These are phyloP conservation scores for Chenopodium quinoa DNA, from an alignment of 148 eudicot species.

Conservation along the genomic window DNA sequence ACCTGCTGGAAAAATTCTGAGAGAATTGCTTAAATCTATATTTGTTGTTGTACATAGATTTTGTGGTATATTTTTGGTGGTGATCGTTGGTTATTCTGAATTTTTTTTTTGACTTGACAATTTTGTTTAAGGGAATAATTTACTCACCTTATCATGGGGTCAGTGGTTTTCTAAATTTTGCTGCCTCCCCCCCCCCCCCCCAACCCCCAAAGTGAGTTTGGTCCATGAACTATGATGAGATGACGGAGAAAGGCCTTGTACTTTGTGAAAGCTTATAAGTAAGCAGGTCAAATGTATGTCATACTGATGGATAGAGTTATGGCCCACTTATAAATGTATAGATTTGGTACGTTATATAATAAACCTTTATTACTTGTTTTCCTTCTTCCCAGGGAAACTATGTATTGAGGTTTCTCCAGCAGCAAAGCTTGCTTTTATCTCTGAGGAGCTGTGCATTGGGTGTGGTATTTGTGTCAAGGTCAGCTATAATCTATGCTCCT, in stretches of 20 bases:
- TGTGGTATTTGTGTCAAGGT: constrained; percentile 99
- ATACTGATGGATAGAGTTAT: background rate
- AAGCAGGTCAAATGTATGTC: background rate
- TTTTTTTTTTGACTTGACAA: background rate
- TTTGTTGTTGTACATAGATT: background rate
- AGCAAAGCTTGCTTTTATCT: constrained; percentile 82
- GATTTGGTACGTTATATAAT: background rate
- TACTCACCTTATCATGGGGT: background rate
- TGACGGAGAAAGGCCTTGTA: background rate
- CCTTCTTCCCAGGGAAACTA: constrained; percentile 59
- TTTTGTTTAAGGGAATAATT: background rate
- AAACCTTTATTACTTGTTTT: background rate
- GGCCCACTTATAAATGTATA: background rate
- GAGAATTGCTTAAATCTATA: background rate
- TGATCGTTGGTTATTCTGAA: background rate
- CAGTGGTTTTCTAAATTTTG: background rate
- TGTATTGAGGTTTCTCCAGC: constrained; percentile 83
- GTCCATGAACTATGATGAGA: background rate
- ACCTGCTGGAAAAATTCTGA: background rate
- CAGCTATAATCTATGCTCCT: background rate
- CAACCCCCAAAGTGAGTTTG: background rate
- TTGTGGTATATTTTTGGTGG: background rate
- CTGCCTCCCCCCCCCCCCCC: background rate
- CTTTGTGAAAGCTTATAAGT: background rate
- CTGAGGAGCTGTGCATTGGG: constrained; percentile 94